phyloP scores from a whole-genome alignment of 169 alveolate species.

The Plasmodium relictum region DNA sequence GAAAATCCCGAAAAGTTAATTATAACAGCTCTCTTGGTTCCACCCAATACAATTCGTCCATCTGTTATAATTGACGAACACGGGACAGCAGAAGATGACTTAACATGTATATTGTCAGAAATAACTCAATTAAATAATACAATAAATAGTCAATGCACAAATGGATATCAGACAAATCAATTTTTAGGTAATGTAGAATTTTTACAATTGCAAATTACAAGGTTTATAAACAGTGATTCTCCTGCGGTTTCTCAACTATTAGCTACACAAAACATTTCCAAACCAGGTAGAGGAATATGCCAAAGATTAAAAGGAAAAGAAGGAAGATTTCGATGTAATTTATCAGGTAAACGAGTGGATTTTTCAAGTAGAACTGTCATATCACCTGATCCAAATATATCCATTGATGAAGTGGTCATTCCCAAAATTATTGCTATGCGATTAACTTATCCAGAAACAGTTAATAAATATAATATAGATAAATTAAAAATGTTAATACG shows the following conservation, averaged over 20 bases:
- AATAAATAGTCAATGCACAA: conserved; percentile 89
- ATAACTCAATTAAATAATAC: conserved; percentile 90
- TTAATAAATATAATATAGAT: conserved; percentile 91
- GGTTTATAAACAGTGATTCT: conserved; percentile 94
- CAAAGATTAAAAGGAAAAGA: conserved; percentile 93
- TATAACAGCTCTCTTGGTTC: conserved; percentile 93
- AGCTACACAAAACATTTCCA: conserved; percentile 86
- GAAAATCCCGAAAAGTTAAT: conserved; percentile 95
- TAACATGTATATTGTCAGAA: conserved; percentile 94
- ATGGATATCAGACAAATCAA: conserved; percentile 89
- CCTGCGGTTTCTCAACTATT: conserved; percentile 93
- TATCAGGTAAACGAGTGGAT: conserved; percentile 99
- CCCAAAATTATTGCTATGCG: conserved; percentile 97
- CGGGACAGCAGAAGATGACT: conserved; percentile 96
- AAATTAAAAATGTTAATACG: conserved; percentile 91
- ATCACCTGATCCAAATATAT: conserved; percentile 99
- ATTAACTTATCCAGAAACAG: conserved; percentile 98
- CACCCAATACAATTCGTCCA: conserved; percentile 98
- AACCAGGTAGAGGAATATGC: conserved; percentile 89
- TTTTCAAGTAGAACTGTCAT: conserved; percentile 99
- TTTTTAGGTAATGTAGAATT: conserved; percentile 91
- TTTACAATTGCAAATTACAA: conserved; percentile 92
- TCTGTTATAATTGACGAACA: conserved; percentile 94
- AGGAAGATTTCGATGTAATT: conserved; percentile 99
- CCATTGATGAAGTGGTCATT: conserved; percentile 97